A percentile compares a stretch with the other conserved stretches of the same genome.
phyloP scores from a whole-genome alignment of 2,329 filamentous ascomycete species.

The Talaromyces sp. region DNA sequence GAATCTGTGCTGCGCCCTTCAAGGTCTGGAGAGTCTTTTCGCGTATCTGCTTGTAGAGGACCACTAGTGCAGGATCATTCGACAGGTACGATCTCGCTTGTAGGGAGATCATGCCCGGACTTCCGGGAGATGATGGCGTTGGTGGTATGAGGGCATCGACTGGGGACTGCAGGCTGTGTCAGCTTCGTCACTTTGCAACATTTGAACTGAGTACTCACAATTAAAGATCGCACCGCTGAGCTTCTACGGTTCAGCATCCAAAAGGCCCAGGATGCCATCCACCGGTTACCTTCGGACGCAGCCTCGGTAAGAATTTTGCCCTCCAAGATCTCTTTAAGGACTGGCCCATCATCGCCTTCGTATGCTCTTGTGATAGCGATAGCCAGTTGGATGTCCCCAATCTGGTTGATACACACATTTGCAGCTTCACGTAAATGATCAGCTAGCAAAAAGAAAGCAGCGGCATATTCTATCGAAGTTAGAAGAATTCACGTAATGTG shows the following conservation, averaged over 20 bases:
- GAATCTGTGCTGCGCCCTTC: constrained; percentile 76
- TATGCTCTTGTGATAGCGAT: constrained; percentile 84
- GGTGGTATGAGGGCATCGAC: constrained; percentile 63
- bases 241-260: constrained; percentile 82
- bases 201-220: constrained; percentile 51
- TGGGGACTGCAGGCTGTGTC: constrained; percentile 56
- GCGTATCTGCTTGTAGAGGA: constrained; percentile 81
- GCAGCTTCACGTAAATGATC: constrained; percentile 81
- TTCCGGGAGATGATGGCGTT: constrained; percentile 51
- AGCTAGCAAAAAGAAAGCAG: constrained; percentile 89
- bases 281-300: constrained; percentile 77
- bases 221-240: constrained; percentile 76
- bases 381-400: constrained; percentile 84
- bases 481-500: not conserved
- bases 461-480: constrained; percentile 69
- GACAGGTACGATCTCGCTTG: constrained; percentile 76
- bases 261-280: constrained; percentile 93
- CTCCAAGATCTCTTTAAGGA: constrained; percentile 68
- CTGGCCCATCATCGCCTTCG: constrained; percentile 74
- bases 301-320: constrained; percentile 76
- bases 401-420: constrained; percentile 77
- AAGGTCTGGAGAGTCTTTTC: constrained; percentile 78
- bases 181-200: constrained; percentile 10
- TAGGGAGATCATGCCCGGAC: constrained; percentile 54
- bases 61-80: constrained; percentile 83